Base-by-base conservation (phyloP, 352 stramenopile species). In the Thalassiosira oceanica region DNA sequence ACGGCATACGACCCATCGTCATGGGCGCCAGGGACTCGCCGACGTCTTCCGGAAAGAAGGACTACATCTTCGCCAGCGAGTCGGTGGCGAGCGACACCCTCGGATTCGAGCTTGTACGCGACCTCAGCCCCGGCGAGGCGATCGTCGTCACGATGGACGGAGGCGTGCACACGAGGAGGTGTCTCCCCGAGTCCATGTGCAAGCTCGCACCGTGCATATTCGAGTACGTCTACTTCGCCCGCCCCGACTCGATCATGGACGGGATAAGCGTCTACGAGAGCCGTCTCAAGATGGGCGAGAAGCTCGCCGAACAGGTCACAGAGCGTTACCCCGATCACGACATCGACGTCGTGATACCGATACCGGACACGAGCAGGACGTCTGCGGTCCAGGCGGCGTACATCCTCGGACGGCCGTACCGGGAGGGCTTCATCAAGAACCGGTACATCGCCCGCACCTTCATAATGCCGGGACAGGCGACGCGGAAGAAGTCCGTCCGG, bases 211-310 rank as follows among this genome's bases (percentile, higher is more conserved):
- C 96, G n/a, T 99, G 97, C 79, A 98, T 99, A 67, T 99, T 99
- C 75, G 97, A 99, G 87, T 98, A 99, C 83, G 96, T 99, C 31
- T 99, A 99, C 85, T 99, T 99, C 87, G 94, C 96, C 1, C 92
- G 97, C 33, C 97, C 97, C 4, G 97, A 99, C 84, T 98, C 94
- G 42, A 96, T 98, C 68, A 98, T 99, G 78, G 95, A 99, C 78
- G 95, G 95, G 35, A 94, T 98, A 13, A 97, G 93, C 20, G 96
- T 99, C 7, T 99, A 99, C 85, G 93, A 98, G 74, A 94, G 96
- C 13, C 88, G 96, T 21, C 91, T 97, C 23, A 97, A 97, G 66
- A 99, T 99, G 96, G 97, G 97, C 53, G 89, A 93, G 70, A 97
- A 97, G 86, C 90, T 99, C 11, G 97, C 96, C 0, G 88, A 96